These are phyloP conservation scores for Rhodocollybia butyracea DNA, from an alignment of 768 basidiomycete species.

Conservation along the genomic window DNA sequence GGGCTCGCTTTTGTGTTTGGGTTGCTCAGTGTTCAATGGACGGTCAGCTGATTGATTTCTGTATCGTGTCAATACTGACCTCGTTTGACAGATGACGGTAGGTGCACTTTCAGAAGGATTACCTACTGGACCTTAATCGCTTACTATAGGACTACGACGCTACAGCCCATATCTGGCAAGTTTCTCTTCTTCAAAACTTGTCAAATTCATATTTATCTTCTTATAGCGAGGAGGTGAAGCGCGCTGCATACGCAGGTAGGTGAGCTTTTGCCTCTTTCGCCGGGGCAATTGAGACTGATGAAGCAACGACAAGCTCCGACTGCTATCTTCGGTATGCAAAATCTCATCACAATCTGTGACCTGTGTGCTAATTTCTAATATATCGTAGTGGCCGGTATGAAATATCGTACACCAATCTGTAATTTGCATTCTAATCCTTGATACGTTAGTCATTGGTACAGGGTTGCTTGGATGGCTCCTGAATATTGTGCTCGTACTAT, in stretches of 20 bases:
- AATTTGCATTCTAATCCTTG: no score
- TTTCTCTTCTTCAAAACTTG: slow-evolving; percentile 10
- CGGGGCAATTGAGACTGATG: background rate
- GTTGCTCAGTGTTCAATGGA: slow-evolving; percentile 85
- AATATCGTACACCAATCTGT: no score
- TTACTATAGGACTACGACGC: slow-evolving; percentile 67
- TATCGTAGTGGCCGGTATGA: slow-evolving; percentile 47
- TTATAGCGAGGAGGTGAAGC: slow-evolving; percentile 70
- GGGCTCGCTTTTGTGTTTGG: slow-evolving; percentile 86
- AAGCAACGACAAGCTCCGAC: slow-evolving; percentile 40
- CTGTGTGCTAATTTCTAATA: no score
- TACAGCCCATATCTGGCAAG: slow-evolving; percentile 79
- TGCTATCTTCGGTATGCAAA: slow-evolving; percentile 49
- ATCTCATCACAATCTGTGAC: no score
- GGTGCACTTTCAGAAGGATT: slow-evolving; percentile 8
- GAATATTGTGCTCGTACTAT: slow-evolving; percentile 84
- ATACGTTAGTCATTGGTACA: slow-evolving; percentile 58
- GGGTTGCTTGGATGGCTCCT: slow-evolving; percentile 81
- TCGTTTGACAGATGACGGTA: slow-evolving; percentile 51
- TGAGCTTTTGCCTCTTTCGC: slow-evolving; percentile 18
- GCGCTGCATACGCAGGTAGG: slow-evolving; percentile 73
- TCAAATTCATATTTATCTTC: background rate
- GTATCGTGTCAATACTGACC: background rate
- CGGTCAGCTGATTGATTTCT: slow-evolving; percentile 39
- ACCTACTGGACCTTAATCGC: background rate